phyloP scores from a whole-genome alignment of 73 alveolate genomes.

The Halteria grandinella region DNA sequence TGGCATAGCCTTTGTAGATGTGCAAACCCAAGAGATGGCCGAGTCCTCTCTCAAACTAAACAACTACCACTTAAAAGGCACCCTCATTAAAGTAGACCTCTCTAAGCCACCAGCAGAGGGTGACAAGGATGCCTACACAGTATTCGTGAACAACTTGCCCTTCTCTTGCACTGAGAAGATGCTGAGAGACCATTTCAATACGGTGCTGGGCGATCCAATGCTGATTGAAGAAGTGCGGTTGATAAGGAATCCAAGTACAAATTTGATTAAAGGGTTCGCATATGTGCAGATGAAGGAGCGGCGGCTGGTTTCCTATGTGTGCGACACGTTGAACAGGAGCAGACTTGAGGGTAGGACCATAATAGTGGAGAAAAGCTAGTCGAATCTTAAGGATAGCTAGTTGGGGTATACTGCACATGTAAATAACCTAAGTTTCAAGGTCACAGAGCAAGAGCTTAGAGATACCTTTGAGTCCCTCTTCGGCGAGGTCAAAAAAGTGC shows the following conservation, averaged over 20 bases:
- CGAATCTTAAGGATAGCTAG: constrained; percentile 26
- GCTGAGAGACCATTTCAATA: constrained; percentile 32
- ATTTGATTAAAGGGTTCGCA: constrained; percentile 32
- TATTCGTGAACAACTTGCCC: constrained; percentile 32
- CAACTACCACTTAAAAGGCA: constrained; percentile 5
- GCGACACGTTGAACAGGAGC: neutral
- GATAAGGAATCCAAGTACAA: neutral
- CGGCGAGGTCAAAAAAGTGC: constrained; percentile 66
- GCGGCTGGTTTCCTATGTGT: neutral
- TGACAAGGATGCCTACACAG: constrained; percentile 42
- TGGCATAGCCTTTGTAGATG: constrained; percentile 51
- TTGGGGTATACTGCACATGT: constrained; percentile 33
- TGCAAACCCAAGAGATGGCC: constrained; percentile 15
- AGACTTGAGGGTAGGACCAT: constrained; percentile 39
- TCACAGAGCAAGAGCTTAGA: constrained; percentile 71
- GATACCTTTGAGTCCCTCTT: constrained; percentile 69
- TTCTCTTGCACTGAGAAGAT: constrained; percentile 36
- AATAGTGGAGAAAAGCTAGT: neutral
- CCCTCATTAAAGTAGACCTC: neutral
- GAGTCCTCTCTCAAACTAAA: constrained; percentile 17
- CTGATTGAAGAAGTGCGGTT: constrained; percentile 37
- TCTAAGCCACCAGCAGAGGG: constrained; percentile 59
- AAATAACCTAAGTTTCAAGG: constrained; percentile 52
- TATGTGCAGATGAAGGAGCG: neutral
- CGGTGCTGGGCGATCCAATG: constrained; percentile 42